Evolutionary conservation across 129 eudicot genomes (phyloP).

Genomic region (Glebionis coronaria): DNA sequence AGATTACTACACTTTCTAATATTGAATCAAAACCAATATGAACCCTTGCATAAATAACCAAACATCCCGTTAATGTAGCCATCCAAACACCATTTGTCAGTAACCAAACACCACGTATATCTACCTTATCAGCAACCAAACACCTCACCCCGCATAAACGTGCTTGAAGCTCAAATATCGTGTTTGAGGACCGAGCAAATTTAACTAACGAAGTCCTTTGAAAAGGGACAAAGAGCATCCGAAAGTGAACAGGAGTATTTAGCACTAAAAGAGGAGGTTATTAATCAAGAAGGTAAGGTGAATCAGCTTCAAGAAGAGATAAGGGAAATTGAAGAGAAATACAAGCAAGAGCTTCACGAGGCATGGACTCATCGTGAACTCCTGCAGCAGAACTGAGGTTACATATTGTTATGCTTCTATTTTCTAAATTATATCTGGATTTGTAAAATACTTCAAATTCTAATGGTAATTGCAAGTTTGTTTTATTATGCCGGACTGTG

Average conservation of each 20-base stretch:
- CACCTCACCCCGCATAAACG: slow-evolving; percentile 90
- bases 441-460: too few species aligned
- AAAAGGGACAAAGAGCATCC: slow-evolving; percentile 90
- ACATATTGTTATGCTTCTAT: too few species aligned
- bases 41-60: too few species aligned
- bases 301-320: slow-evolving; percentile 78
- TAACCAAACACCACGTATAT: too few species aligned
- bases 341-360: slow-evolving; percentile 85
- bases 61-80: too few species aligned
- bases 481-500: too few species aligned
- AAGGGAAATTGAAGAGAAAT: slow-evolving; percentile 72
- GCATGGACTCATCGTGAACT: slow-evolving; percentile 71
- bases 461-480: too few species aligned
- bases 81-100: too few species aligned
- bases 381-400: slow-evolving; percentile 85
- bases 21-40: too few species aligned
- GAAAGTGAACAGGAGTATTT: slow-evolving; percentile 88
- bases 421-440: too few species aligned
- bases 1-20: too few species aligned
- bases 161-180: slow-evolving; percentile 98
- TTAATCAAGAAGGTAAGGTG: slow-evolving; percentile 67
- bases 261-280: slow-evolving; percentile 86
- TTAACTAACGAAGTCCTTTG: slow-evolving; percentile 78
- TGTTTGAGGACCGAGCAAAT: slow-evolving; percentile 98
- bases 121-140: too few species aligned